Evolutionary conservation across 225 moss, liverwort and hornwort species (phyloP), one percentile per base, ranked within the genome.

Genomic region (Antitrichia curtipendula): DNA sequence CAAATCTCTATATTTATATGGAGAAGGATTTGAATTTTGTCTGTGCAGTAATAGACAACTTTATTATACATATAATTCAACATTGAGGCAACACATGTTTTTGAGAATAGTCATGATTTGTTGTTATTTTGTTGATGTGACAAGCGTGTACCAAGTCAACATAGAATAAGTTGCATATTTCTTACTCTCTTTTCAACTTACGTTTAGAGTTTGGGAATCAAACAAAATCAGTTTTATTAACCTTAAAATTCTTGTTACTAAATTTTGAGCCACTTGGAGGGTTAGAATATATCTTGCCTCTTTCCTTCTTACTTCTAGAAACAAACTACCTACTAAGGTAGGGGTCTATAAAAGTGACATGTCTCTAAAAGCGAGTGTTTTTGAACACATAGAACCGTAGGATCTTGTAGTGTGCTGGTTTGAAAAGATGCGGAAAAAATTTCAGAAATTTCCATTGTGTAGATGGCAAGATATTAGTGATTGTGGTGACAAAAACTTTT

Each of bases 211-310:
- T 19, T 41, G 4, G 14, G 1, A 41, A 69, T 70, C 25, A 41
- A 41, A 3, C 25, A 15, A 69, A 41, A 25, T 15, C 8, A 25
- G 1, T 41, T 70, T 41, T 70, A 25, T 17, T 27, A 28, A 45
- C 28, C 27, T 43, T 3, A 27, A 27, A 71, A 72, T 17, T n/a
- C 45, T 72, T 72, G 1, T 28, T 28, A 72, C 45, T 45, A 43
- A 27, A 43, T 27, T 28, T 71, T 71, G 6, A 71, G 0, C 10
- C 16, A 43, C 0, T 45, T 0, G 2, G 0, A 28, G 6, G 17
- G 45, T 9, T 3, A 27, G 0, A 41, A 71, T 1, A 9, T 9
- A 27, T 27, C 28, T 71, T 43, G 28, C 3, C 1, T 34, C 2
- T 52, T 52, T 50, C 13, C 6, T 75, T 75, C 6, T 22, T 34